Percentiles rank a stretch among this genome's conserved stretches.
phyloP scores from a whole-genome alignment of 2,329 filamentous ascomycete genomes.

The Colletotrichum abscissum region DNA sequence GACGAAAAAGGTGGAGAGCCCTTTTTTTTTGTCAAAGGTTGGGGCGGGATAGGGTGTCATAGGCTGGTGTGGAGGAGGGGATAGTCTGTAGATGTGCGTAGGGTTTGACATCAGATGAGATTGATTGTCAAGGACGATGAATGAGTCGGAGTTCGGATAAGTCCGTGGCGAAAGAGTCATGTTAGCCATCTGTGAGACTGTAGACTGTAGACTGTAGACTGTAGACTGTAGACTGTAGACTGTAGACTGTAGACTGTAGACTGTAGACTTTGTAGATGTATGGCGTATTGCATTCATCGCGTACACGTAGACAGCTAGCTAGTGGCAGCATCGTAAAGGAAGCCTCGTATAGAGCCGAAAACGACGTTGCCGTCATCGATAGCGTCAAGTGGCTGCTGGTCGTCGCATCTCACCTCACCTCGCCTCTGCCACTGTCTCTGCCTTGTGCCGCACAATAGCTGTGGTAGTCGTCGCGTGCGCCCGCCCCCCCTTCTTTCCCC shows the following conservation, averaged over 20 bases:
- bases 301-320: too few relatives aligned
- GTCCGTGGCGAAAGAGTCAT: not conserved
- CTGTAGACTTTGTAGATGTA: too few relatives aligned
- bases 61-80: not conserved
- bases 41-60: slow-evolving; percentile 1
- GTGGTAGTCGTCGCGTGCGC: not conserved
- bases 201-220: too few relatives aligned
- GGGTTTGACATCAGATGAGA: not conserved
- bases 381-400: not conserved
- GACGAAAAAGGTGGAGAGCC: not conserved
- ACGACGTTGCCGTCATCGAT: not conserved
- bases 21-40: not conserved
- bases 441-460: not conserved
- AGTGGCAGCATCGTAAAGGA: not conserved
- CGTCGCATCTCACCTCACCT: not conserved
- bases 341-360: not conserved
- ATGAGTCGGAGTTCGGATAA: not conserved
- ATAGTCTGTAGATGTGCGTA: not conserved
- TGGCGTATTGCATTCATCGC: too few relatives aligned
- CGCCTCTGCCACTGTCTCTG: not conserved
- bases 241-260: too few relatives aligned
- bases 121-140: too few relatives aligned
- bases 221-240: too few relatives aligned
- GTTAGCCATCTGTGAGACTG: not conserved
- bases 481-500: not conserved